These are phyloP conservation scores for Clavispora santaluciae DNA, from an alignment of 805 yeast species.

Conservation along the genomic window DNA sequence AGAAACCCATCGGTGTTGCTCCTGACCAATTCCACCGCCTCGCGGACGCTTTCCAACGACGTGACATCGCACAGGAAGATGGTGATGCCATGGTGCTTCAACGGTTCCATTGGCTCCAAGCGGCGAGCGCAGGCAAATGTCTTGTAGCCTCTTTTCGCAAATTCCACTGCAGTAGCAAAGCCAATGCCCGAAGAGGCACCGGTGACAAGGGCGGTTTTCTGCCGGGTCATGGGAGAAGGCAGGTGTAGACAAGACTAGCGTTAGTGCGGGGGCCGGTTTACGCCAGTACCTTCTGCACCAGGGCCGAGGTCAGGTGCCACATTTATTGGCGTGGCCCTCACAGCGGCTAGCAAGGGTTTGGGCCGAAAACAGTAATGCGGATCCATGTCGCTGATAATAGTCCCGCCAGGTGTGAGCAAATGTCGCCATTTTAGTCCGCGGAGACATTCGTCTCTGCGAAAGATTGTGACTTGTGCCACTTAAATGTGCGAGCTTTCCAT, in stretches of 20 bases:
- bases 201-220: slow-evolving; percentile 49
- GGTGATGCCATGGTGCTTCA: slow-evolving; percentile 42
- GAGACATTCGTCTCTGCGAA: too few species aligned
- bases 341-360: too few species aligned
- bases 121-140: slow-evolving; percentile 77
- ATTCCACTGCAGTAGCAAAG: slow-evolving; percentile 39
- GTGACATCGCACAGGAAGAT: slow-evolving; percentile 57
- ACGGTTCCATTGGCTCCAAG: slow-evolving; percentile 51
- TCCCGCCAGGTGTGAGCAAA: too few species aligned
- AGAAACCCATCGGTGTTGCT: slow-evolving; percentile 43
- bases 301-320: too few species aligned
- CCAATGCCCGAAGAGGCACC: slow-evolving; percentile 65
- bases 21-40: slow-evolving; percentile 39
- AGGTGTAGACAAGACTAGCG: neutral
- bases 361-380: too few species aligned
- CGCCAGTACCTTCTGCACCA: too few species aligned
- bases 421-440: too few species aligned
- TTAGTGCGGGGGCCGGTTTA: too few species aligned
- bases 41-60: slow-evolving; percentile 40
- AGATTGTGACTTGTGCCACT: too few species aligned
- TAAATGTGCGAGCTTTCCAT: too few species aligned
- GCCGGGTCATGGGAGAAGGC: slow-evolving; percentile 5
- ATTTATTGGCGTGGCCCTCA: too few species aligned
- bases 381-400: too few species aligned
- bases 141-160: slow-evolving; percentile 46